Evolutionary conservation across 225 moss, liverwort and hornwort genomes (phyloP), one percentile per base, ranked within the genome.

Genomic region (Sphagnum contortum): DNA sequence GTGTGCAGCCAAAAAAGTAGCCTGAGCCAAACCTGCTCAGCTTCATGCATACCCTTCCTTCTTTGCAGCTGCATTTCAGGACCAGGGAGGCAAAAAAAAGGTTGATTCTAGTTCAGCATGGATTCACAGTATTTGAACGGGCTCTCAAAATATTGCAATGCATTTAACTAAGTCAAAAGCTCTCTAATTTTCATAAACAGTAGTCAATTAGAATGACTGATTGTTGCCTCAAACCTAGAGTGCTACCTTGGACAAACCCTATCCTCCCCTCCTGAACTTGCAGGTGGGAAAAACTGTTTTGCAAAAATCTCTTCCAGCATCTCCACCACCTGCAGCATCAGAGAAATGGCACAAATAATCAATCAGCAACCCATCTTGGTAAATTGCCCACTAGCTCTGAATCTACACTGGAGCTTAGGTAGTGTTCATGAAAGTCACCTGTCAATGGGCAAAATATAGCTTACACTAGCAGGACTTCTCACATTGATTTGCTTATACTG

Each of bases 1-100:
- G 80, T 63, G 87, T 84, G 69, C 96, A 98, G 52, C 96, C 92
- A 64, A 98, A 87, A 72, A 98, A 98, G 69, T 89, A 98, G 59
- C 96, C 93, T 71, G 85, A 68, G 69, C 92, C 96, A 77, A 79
- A 93, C 62, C 92, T 88, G 71, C 96, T 98, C 57, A 98, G 71
- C 72, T 98, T 98, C 66, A 98, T 65, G 50, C 81, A 81, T 69
- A 98, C 83, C 76, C 72, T 89, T 62, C 96, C 96, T 73, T 90
- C 87, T 45, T 75, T 76, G 76, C 96, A 98, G 79, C 96, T 98
- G 83, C 61, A 71, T 65, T 68, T 59, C 13, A 48, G 58, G 10
- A 61, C 55, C 70, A 80, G 50, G 46, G 59, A 44, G 55, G 61
- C 57, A 61, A 55, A 29, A 57, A 5, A 56, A 12, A 59, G 7